Conservation (phyloP, 371 early-diverging fungal genomes). For the Mortierella sp. region DNA sequence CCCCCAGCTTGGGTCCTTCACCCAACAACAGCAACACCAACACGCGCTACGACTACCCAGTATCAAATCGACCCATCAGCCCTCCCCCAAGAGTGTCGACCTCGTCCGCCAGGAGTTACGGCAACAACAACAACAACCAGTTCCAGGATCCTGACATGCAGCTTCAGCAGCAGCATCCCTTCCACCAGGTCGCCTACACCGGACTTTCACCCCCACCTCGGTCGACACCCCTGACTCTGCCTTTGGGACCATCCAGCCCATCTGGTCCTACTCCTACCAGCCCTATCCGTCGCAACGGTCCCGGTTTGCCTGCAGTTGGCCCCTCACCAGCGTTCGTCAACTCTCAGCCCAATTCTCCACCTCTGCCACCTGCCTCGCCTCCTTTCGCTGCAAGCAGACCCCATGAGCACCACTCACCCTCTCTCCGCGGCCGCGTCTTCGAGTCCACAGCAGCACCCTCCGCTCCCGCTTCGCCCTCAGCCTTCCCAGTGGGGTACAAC, state of each 20-base stretch:
- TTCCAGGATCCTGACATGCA: slow-evolving; percentile 15
- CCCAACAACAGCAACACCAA: background rate
- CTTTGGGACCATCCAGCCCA: background rate
- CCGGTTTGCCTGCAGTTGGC: slow-evolving; percentile 12
- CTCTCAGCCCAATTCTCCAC: background rate
- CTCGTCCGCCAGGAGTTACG: slow-evolving; percentile 3
- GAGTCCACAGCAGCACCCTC: background rate
- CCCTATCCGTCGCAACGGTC: background rate
- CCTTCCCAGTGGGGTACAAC: slow-evolving; percentile 18
- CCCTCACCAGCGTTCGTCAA: background rate
- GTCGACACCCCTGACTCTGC: background rate
- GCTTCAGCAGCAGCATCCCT: slow-evolving; percentile 44
- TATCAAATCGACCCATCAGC: slow-evolving; percentile 6
- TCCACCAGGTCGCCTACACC: slow-evolving; percentile 44
- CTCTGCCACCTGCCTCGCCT: background rate
- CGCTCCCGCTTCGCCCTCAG: background rate
- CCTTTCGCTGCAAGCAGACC: slow-evolving; percentile 7
- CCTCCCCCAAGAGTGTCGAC: slow-evolving; percentile 14
- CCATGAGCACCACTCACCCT: background rate
- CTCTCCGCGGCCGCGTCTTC: background rate
- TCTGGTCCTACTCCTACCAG: slow-evolving; percentile 5
- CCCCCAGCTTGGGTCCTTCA: background rate
- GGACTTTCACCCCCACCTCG: slow-evolving; percentile 52
- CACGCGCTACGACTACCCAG: background rate
- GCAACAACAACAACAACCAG: slow-evolving; percentile 3